Evolutionary conservation across 306 rosid species (phyloP).

Genomic region (Alnus rubra): DNA sequence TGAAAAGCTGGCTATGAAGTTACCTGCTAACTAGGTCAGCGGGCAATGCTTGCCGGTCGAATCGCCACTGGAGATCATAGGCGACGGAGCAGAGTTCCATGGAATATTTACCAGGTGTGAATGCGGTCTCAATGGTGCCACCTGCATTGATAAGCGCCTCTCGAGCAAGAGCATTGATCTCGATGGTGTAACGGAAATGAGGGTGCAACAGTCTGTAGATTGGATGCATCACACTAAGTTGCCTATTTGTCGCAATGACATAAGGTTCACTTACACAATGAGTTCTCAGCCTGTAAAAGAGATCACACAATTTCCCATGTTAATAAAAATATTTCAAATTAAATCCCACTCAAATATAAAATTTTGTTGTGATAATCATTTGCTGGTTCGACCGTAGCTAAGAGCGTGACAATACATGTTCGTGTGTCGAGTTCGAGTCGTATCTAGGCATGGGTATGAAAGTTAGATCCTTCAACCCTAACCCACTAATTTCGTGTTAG

Average conservation of each 20-base stretch:
- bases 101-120: constrained; percentile 64
- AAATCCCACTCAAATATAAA: not conserved
- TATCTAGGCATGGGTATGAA: no score
- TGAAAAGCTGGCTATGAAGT: not conserved
- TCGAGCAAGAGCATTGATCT: constrained; percentile 82
- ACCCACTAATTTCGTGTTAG: no score
- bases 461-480: no score
- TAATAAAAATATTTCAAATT: not conserved
- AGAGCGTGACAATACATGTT: no score
- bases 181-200: constrained; percentile 82
- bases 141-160: constrained; percentile 70
- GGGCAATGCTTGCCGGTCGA: constrained; percentile 64
- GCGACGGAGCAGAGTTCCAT: constrained; percentile 62
- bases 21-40: constrained; percentile 80
- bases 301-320: not conserved
- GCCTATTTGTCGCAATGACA: constrained; percentile 77
- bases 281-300: constrained; percentile 69
- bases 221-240: constrained; percentile 83
- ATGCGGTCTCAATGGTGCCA: constrained; percentile 64
- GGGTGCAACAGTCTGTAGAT: constrained; percentile 72
- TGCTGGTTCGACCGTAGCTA: no score
- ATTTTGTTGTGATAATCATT: not conserved
- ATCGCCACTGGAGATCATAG: constrained; percentile 64
- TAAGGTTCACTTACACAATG: constrained; percentile 79
- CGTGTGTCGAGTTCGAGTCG: no score